A percentile compares a stretch with the other conserved stretches of the same genome.
These are phyloP conservation scores for Protomyces arabidopsidicola DNA, from an alignment of 1,139 yeast genomes.

Conservation along the genomic window DNA sequence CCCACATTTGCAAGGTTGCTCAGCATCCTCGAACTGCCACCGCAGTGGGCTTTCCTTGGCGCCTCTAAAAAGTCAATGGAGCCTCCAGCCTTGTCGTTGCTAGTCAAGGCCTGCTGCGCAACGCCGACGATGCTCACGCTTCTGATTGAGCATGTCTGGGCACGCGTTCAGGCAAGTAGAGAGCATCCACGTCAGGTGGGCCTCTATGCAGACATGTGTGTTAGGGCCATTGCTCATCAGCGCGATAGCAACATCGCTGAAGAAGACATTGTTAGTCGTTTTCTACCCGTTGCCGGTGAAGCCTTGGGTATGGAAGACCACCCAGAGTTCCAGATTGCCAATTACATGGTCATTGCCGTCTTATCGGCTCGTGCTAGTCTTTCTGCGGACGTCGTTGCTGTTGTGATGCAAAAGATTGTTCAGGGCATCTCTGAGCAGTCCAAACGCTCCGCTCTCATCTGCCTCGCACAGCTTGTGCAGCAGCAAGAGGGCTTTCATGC, in stretches of 20 bases:
- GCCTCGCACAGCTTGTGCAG: slow-evolving; percentile 40
- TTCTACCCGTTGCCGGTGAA: slow-evolving; percentile 46
- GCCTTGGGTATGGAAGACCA: slow-evolving; percentile 39
- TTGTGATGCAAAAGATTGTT: slow-evolving; percentile 66
- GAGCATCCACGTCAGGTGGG: slow-evolving; percentile 65
- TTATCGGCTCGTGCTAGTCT: slow-evolving; percentile 68
- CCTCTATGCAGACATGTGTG: slow-evolving; percentile 71
- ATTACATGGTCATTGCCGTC: slow-evolving; percentile 76
- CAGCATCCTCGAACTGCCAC: slow-evolving; percentile 56
- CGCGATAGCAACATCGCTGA: slow-evolving; percentile 40
- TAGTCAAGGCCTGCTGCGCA: slow-evolving; percentile 59
- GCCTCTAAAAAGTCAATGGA: slow-evolving; percentile 63
- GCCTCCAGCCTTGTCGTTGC: slow-evolving; percentile 62
- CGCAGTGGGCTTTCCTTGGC: slow-evolving; percentile 68
- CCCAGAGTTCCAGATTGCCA: slow-evolving; percentile 71
- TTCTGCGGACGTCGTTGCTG: slow-evolving; percentile 56
- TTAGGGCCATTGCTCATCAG: slow-evolving; percentile 57
- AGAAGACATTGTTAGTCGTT: slow-evolving; percentile 44
- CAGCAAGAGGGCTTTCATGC: slow-evolving; percentile 22
- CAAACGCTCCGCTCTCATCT: slow-evolving; percentile 40
- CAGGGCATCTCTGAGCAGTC: slow-evolving; percentile 44
- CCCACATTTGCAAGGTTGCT: slow-evolving; percentile 71
- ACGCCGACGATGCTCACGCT: slow-evolving; percentile 65
- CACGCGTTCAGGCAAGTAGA: slow-evolving; percentile 45
- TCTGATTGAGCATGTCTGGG: slow-evolving; percentile 57